These are phyloP conservation scores for Lycium ferocissimum DNA, from an alignment of 257 asterid species.

Conservation along the genomic window DNA sequence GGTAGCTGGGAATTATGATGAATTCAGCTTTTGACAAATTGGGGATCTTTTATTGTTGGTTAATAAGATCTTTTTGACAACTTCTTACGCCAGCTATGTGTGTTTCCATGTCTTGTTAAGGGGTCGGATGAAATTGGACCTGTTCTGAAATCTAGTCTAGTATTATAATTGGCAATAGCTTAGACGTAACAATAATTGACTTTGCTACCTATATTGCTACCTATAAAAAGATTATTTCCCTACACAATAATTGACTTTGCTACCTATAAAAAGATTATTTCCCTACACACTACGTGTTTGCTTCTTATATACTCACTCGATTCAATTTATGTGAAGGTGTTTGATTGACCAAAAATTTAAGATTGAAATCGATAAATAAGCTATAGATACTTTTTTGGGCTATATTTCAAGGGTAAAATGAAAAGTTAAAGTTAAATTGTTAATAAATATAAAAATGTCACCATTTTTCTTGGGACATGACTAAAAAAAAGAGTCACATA, in stretches of 20 bases:
- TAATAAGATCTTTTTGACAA: slow-evolving; percentile 18
- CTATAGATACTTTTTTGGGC: neutral
- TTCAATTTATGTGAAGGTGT: neutral
- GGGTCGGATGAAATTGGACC: neutral
- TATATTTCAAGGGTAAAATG: neutral
- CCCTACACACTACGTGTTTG: neutral
- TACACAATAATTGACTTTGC: neutral
- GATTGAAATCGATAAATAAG: neutral
- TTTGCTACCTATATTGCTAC: neutral
- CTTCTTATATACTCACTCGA: neutral
- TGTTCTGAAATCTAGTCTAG: neutral
- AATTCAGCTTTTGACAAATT: neutral
- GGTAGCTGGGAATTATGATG: neutral
- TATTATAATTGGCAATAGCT: neutral
- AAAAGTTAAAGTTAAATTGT: neutral
- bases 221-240: neutral
- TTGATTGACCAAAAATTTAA: neutral
- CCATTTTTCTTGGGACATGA: neutral
- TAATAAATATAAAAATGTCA: neutral
- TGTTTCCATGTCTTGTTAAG: neutral
- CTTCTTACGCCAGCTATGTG: slow-evolving; percentile 28
- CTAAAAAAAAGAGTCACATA: neutral
- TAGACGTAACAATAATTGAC: slow-evolving; percentile 11
- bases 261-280: neutral
- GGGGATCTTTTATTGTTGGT: slow-evolving; percentile 5